Evolutionary conservation across 2,329 filamentous ascomycete species (phyloP).

Genomic region (Dactylellina haptotyla): DNA sequence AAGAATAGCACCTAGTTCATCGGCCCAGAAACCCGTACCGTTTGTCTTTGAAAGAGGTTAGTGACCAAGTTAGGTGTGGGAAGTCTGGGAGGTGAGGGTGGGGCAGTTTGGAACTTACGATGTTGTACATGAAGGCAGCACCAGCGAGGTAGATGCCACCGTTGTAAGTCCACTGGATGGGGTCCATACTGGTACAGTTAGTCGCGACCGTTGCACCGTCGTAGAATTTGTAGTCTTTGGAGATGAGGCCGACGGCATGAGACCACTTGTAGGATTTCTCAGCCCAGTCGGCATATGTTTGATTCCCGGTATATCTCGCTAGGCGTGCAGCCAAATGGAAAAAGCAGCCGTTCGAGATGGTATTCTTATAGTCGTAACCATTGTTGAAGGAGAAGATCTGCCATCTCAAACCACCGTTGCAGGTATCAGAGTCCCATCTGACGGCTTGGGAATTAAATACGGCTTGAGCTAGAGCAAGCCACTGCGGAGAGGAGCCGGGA

Average conservation of each 20-base stretch:
- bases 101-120: conserved; percentile 61
- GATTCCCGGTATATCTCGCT: conserved; percentile 67
- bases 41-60: conserved; percentile 63
- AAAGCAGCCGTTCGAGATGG: conserved; percentile 69
- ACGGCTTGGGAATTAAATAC: conserved; percentile 80
- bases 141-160: conserved; percentile 72
- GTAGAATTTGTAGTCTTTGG: conserved; percentile 71
- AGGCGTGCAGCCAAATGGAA: conserved; percentile 66
- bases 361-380: conserved; percentile 71
- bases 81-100: neutral
- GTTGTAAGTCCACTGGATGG: conserved; percentile 75
- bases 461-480: conserved; percentile 80
- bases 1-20: conserved; percentile 40
- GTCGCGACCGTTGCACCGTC: conserved; percentile 70
- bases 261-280: conserved; percentile 73
- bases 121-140: conserved; percentile 75
- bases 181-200: conserved; percentile 72
- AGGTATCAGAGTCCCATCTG: conserved; percentile 74
- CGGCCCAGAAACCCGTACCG: conserved; percentile 59
- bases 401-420: conserved; percentile 82
- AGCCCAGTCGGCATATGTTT: conserved; percentile 73
- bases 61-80: neutral
- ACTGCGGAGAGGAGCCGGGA: conserved; percentile 71
- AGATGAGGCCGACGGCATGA: conserved; percentile 68
- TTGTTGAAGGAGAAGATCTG: conserved; percentile 83